A percentile compares a stretch with the other conserved stretches of the same genome.
These are phyloP conservation scores for Hawksworthiomyces lignivorus DNA, from an alignment of 2,329 filamentous ascomycete species.

Conservation along the genomic window DNA sequence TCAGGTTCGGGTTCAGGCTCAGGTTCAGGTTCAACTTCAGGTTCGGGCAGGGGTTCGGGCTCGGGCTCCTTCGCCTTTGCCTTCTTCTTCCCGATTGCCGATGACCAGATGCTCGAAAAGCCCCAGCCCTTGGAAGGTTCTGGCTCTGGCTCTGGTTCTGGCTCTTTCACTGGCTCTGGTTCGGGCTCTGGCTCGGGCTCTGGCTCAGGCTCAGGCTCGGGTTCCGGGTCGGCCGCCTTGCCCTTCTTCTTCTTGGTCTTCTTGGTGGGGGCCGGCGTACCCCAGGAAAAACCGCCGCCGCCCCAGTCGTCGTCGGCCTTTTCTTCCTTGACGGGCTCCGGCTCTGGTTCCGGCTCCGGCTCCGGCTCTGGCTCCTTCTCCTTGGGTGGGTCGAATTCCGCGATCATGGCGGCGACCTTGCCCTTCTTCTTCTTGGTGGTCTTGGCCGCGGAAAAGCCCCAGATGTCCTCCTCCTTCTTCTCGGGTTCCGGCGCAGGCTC, in stretches of 20 bases:
- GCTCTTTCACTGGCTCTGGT: constrained; percentile 18
- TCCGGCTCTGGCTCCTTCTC: constrained; percentile 14
- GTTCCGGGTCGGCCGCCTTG: constrained; percentile 9
- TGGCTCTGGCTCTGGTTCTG: constrained; percentile 2
- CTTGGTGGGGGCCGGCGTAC: constrained; percentile 24
- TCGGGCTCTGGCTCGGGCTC: constrained; percentile 7
- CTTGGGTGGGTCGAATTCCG: constrained; percentile 11
- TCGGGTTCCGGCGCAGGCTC: constrained; percentile 24
- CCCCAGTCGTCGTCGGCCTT: constrained; percentile 16
- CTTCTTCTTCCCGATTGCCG: constrained; percentile 14
- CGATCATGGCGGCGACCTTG: constrained; percentile 13
- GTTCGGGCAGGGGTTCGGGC: constrained; percentile 6
- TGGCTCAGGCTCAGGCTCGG: constrained; percentile 5
- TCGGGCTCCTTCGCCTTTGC: too few species aligned
- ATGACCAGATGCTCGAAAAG: too few species aligned
- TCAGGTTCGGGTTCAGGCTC: constrained; percentile 8
- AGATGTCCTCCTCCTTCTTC: constrained; percentile 10
- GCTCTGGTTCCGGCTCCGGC: constrained; percentile 11
- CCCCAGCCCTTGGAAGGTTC: not conserved
- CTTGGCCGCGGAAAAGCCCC: constrained; percentile 9
- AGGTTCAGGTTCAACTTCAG: constrained; percentile 6
- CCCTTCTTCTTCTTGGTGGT: constrained; percentile 23
- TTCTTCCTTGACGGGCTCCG: constrained; percentile 8
- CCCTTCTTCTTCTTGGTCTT: constrained; percentile 34
- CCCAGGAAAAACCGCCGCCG: constrained; percentile 24